Evolutionary conservation across 768 basidiomycete species (phyloP).

Genomic region (Lanmaoa rubissima): DNA sequence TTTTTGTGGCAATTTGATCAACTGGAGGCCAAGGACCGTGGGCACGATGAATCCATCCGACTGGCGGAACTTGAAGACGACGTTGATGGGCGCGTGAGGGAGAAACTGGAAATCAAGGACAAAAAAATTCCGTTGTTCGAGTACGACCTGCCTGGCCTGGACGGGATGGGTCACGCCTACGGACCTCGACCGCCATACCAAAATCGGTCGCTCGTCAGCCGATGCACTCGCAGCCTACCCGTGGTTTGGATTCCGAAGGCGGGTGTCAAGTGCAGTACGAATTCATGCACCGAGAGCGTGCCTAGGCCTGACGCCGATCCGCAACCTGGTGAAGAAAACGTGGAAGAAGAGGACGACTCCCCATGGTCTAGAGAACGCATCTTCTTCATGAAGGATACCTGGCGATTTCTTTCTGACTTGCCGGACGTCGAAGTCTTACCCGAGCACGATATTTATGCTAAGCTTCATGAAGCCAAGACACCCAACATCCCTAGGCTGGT

Average conservation of each 20-base stretch:
- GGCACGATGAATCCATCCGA: background rate
- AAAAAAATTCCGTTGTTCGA: background rate
- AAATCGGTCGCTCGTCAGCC: background rate
- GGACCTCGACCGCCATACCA: background rate
- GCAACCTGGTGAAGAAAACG: background rate
- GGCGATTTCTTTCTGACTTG: background rate
- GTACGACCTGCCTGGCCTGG: background rate
- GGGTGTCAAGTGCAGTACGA: background rate
- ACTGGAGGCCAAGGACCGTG: background rate
- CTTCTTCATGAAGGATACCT: constrained; percentile 6
- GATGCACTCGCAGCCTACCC: background rate
- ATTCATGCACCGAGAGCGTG: background rate
- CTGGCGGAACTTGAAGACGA: background rate
- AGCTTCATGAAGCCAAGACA: background rate
- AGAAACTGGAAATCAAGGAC: background rate
- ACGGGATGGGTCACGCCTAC: background rate
- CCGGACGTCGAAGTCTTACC: background rate
- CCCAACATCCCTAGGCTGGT: constrained; percentile 4
- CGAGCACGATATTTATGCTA: constrained; percentile 5
- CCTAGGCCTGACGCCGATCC: background rate
- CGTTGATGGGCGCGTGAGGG: background rate
- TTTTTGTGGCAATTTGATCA: too few species aligned
- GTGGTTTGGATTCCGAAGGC: background rate
- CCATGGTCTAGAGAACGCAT: background rate
- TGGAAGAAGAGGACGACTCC: too few species aligned